A percentile compares a stretch with the other conserved stretches of the same genome.
These are phyloP conservation scores for Trametes punicea DNA, from an alignment of 768 basidiomycete genomes.

Conservation along the genomic window DNA sequence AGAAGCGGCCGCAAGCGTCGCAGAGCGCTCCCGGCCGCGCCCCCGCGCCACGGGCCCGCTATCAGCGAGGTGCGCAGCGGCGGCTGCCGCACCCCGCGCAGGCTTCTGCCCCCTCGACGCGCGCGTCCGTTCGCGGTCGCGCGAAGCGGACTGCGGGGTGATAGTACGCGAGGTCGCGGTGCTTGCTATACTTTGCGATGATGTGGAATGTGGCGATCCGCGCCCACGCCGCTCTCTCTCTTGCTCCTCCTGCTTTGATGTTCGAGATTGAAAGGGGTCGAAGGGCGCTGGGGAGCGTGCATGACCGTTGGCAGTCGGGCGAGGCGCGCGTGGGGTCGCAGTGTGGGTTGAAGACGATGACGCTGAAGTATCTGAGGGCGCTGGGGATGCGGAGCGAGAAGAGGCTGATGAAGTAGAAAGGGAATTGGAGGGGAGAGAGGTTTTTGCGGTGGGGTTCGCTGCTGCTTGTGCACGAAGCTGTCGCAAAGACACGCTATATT, in stretches of 20 bases:
- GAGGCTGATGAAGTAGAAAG: constrained; percentile 53
- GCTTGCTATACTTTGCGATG: constrained; percentile 26
- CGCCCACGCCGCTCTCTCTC: not conserved
- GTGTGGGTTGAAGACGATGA: constrained; percentile 75
- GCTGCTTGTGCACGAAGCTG: constrained; percentile 26
- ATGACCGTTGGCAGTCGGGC: constrained; percentile 29
- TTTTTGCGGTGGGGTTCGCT: constrained; percentile 27
- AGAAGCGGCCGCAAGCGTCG: not conserved
- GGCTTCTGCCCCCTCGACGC: not conserved
- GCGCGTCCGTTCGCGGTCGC: constrained; percentile 33
- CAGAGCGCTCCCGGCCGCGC: too few relatives aligned
- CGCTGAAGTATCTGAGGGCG: constrained; percentile 50
- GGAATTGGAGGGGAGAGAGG: constrained; percentile 33
- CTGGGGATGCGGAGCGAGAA: constrained; percentile 36
- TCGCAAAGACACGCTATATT: constrained; percentile 21
- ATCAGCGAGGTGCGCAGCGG: not conserved
- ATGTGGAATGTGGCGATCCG: constrained; percentile 18
- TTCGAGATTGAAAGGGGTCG: constrained; percentile 24
- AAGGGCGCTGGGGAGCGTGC: constrained; percentile 28
- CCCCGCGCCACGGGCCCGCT: too few relatives aligned
- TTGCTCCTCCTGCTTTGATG: constrained; percentile 14
- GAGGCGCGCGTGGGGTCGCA: constrained; percentile 52
- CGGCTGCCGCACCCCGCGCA: too few relatives aligned
- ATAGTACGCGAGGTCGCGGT: constrained; percentile 26
- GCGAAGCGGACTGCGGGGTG: constrained; percentile 12